phyloP scores from a whole-genome alignment of 306 rosid genomes.

The Citrullus amarus region DNA sequence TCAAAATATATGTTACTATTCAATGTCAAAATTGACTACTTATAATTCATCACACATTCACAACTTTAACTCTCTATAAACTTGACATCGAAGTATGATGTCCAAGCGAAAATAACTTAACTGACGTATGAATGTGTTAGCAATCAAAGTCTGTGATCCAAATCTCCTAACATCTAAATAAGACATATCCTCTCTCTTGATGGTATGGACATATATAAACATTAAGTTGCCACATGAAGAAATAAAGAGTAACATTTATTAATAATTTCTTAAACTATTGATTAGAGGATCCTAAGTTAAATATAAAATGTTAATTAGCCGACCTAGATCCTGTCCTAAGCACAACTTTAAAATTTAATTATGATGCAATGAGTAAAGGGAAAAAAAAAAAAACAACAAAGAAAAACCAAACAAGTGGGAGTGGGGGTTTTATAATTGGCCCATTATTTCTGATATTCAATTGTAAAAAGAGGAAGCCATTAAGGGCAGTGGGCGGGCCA shows the following conservation, averaged over 20 bases:
- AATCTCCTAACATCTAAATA: too few species aligned
- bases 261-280: background rate
- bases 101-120: too few species aligned
- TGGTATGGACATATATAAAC: background rate
- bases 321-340: conserved; percentile 9
- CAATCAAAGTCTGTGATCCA: too few species aligned
- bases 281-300: background rate
- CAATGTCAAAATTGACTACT: too few species aligned
- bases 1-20: too few species aligned
- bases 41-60: too few species aligned
- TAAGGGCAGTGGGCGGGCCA: background rate
- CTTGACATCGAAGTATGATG: too few species aligned
- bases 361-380: background rate
- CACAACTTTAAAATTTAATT: background rate
- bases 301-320: background rate
- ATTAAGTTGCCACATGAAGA: too few species aligned
- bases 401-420: background rate
- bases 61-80: too few species aligned
- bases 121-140: too few species aligned
- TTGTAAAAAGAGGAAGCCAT: background rate
- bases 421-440: background rate
- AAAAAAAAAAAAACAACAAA: background rate
- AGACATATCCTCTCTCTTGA: background rate
- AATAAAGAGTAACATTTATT: background rate
- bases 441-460: background rate